Base-by-base conservation (phyloP, 169 alveolate genomes). In the Plasmodium relictum region DNA sequence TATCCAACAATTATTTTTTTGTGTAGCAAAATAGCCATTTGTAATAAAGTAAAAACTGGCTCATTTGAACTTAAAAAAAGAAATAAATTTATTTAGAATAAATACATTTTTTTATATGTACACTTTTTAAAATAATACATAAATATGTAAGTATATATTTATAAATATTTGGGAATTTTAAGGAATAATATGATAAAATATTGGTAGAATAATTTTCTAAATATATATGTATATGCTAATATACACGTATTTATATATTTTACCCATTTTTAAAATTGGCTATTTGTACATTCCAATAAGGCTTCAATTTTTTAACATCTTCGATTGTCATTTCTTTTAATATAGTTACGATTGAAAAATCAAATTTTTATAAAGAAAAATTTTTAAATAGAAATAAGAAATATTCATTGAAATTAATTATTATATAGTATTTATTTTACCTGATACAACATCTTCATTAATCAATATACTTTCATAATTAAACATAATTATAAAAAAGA, bases 221-320 rank as follows among this genome's bases (percentile, higher is more conserved):
- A 6, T 37, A 2, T 31, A 12, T 14, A 31, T 65, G 26, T 6
- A 63, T 24, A 58, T 6, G 18, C 18, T 16, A n/a, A 58, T 31
- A 39, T 22, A 26, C 54, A 63, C 10, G 12, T 39, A 5, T 76
- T 16, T 37, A 50, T 9, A 44, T n/a, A 24, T 18, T 71, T 18
- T 59, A 80, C 90, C 65, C 26, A 18, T 80, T 74, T 66, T 80
- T 80, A 80, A 68, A 80, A 54, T 80, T 80, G 56, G 90, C 90
- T 68, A 80, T 80, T 68, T 80, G 90, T 12, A 80, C 83, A 54
- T 80, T 80, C 90, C 90, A 80, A 45, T 80, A 80, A 24, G 90
- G 90, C 41, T 80, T 80, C 63, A 80, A 71, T 41, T 61, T 80
- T 68, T 80, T 80, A 18, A 69, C 90, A 56, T 80, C 90, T 20